Base-by-base conservation (phyloP, 352 stramenopile genomes). In the Globisporangium canariense region DNA sequence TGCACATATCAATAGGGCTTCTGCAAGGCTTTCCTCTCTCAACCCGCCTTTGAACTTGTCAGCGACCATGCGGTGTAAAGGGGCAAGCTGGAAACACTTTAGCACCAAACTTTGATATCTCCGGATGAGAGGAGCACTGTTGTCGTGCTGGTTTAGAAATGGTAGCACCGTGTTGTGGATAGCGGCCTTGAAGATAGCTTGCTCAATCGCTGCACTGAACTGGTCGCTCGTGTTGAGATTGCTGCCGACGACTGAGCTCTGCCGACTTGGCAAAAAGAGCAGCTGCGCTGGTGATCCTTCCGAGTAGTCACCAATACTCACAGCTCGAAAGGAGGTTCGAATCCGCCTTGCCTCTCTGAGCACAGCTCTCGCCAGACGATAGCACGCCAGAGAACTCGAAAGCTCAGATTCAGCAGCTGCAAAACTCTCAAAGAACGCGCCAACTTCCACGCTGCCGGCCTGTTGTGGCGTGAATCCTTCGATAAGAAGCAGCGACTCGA, bases 1-100 rank as follows among this genome's bases (percentile, higher is more conserved):
- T 1, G 83, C 58, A 7, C 74, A 79, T 22, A 90, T 88, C 4
- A 70, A 53, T 4, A 90, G 58, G 2, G 79, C 79, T 16, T 75
- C 71, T 40, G 69, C 72, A 0, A 90, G 61, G 1, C 66, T 70
- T 13, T 89, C 74, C 38, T 66, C 60, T 38, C n/a, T 30, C 30
- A 14, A 40, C 2, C 51, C 40, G 9, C 38, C 41, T 47, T 40
- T 60, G 40, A 54, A 45, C 13, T 38, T 4, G 60, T 71, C 47
- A 0, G 50, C 50, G 3, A 69, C 57, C 13, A 89, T 13, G 4
- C 66, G 66, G 4, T 72, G 68, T 4, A 60, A 59, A 8, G 63
- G 25, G 5, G 70, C 68, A 8, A 73, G 30, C 14, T 79, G 74
- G 25, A 90, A 78, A 14, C 43, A 57, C 4, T 22, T 51, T 4